Conservation (phyloP, 31 red algal genomes). For the Endocladia muricata region DNA sequence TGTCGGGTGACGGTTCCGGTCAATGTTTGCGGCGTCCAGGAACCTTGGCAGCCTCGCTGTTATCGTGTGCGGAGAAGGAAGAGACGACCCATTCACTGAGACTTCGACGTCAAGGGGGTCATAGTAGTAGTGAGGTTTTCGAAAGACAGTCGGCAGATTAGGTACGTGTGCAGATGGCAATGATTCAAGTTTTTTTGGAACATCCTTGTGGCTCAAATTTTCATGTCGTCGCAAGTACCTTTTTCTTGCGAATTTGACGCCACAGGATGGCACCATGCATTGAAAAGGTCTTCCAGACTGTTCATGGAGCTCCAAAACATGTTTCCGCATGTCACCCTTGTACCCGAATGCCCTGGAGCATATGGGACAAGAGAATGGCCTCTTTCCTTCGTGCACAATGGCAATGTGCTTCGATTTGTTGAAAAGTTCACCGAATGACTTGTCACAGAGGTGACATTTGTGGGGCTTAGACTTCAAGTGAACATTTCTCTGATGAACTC, state of each 20-base stretch:
- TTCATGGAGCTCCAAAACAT: conserved; percentile 63
- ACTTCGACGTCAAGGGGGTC: too few relatives aligned
- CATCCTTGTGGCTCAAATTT: conserved; percentile 65
- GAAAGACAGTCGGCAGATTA: too few relatives aligned
- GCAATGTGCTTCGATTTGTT: conserved; percentile 76
- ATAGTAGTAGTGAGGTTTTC: too few relatives aligned
- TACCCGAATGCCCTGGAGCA: conserved; percentile 68
- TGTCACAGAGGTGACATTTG: conserved; percentile 64
- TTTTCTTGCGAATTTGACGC: conserved; percentile 63
- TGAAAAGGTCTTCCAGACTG: conserved; percentile 50
- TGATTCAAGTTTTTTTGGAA: too few relatives aligned
- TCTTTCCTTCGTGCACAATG: conserved; percentile 59
- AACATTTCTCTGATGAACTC: conserved; percentile 72
- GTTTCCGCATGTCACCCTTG: conserved; percentile 77
- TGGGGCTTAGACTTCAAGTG: conserved; percentile 75
- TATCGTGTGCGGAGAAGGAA: too few relatives aligned
- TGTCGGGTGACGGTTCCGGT: too few relatives aligned
- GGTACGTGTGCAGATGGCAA: too few relatives aligned
- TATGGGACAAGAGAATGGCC: conserved; percentile 61
- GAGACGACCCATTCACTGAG: too few relatives aligned
- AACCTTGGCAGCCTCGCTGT: too few relatives aligned
- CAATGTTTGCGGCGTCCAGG: too few relatives aligned
- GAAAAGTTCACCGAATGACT: conserved; percentile 74
- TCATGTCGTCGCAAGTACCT: conserved; percentile 63
- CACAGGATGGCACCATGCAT: conserved; percentile 58